phyloP scores from a whole-genome alignment of 768 basidiomycete species.

The Myochromella boudieri region DNA sequence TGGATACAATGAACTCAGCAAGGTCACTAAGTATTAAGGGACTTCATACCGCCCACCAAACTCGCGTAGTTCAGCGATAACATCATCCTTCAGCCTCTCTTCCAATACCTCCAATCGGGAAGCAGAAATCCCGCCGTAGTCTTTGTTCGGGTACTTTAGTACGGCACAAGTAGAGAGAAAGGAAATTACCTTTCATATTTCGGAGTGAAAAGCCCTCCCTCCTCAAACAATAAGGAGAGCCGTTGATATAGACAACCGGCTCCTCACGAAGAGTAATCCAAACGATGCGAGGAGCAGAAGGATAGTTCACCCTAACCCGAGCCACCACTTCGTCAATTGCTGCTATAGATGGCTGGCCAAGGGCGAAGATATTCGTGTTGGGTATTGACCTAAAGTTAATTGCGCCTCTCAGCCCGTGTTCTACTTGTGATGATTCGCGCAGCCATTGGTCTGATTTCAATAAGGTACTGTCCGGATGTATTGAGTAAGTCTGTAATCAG shows the following conservation, averaged over 20 bases:
- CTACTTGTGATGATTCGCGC: constrained; percentile 64
- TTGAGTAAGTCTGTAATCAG: background rate
- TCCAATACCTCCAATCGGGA: constrained; percentile 88
- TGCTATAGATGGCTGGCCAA: constrained; percentile 89
- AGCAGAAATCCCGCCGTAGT: constrained; percentile 94
- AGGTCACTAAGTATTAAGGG: background rate
- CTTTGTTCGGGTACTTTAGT: constrained; percentile 33
- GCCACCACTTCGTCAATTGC: constrained; percentile 81
- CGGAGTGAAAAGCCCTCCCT: constrained; percentile 83
- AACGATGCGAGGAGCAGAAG: constrained; percentile 60
- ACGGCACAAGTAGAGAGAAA: background rate
- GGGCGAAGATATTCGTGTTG: constrained; percentile 80
- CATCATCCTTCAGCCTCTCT: constrained; percentile 86
- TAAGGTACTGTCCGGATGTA: constrained; percentile 53
- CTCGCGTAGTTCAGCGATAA: constrained; percentile 74
- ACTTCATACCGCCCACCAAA: constrained; percentile 76
- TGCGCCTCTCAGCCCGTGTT: constrained; percentile 81
- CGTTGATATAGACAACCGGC: constrained; percentile 90
- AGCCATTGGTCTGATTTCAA: constrained; percentile 95
- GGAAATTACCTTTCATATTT: constrained; percentile 81
- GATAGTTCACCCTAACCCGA: constrained; percentile 60
- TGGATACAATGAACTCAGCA: constrained; percentile 23
- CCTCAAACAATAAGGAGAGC: constrained; percentile 86
- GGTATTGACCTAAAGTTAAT: constrained; percentile 91
- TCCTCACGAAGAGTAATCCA: constrained; percentile 97